Conservation (phyloP, 345 rosid species). For the Gossypium raimondii region DNA sequence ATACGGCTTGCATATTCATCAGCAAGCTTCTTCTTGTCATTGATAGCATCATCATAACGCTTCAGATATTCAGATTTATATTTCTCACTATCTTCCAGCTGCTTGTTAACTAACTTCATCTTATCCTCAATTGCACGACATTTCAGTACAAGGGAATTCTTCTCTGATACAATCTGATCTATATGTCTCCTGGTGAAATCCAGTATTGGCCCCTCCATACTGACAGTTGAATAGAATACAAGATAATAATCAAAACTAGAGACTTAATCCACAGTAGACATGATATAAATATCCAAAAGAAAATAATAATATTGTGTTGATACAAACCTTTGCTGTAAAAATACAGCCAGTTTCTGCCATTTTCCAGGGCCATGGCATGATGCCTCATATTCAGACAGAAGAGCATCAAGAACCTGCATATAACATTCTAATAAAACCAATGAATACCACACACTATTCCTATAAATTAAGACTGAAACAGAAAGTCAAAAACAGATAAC, state of each 20-base stretch:
- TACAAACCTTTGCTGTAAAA: conserved; percentile 79
- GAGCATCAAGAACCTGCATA: conserved; percentile 75
- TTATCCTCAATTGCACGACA: conserved; percentile 86
- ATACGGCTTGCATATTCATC: conserved; percentile 75
- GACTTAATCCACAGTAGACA: background rate
- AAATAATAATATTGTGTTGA: background rate
- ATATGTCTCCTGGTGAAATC: conserved; percentile 75
- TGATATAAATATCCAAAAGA: background rate
- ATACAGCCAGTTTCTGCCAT: conserved; percentile 84
- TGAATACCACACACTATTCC: background rate
- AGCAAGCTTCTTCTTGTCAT: conserved; percentile 82
- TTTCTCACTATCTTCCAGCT: conserved; percentile 82
- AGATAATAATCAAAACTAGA: conserved; percentile 8
- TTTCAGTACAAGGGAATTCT: conserved; percentile 67
- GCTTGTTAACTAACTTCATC: conserved; percentile 66
- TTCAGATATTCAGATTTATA: conserved; percentile 77
- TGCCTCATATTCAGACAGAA: conserved; percentile 69
- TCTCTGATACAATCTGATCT: conserved; percentile 81
- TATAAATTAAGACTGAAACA: background rate
- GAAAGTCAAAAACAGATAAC: background rate
- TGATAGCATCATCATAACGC: conserved; percentile 92
- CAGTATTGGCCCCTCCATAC: conserved; percentile 87
- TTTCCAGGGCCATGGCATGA: conserved; percentile 83
- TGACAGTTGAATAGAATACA: conserved; percentile 24
- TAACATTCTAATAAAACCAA: conserved; percentile 10